These are phyloP conservation scores for Fallopia convolvulus DNA, from an alignment of 148 eudicot genomes.

Conservation along the genomic window DNA sequence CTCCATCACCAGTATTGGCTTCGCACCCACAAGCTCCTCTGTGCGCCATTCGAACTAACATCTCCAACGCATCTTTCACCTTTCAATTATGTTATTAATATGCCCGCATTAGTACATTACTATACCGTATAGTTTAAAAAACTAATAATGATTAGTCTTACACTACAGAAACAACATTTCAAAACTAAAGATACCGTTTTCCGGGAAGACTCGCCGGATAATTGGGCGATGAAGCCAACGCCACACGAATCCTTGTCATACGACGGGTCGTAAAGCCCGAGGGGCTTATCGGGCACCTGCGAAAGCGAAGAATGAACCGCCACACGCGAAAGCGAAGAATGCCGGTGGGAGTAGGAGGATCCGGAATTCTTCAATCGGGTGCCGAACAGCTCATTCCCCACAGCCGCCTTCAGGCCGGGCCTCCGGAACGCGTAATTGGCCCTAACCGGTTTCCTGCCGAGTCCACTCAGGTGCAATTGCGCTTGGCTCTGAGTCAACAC, in stretches of 20 bases:
- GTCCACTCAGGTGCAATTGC: neutral
- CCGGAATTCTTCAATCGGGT: conserved; percentile 14
- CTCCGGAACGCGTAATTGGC: neutral
- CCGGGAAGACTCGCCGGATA: conserved; percentile 74
- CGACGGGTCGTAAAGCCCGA: conserved; percentile 75
- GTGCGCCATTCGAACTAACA: conserved; percentile 94
- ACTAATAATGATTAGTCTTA: too few relatives aligned
- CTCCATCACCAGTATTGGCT: conserved; percentile 96
- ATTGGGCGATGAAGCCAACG: conserved; percentile 91
- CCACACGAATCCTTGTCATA: conserved; percentile 92
- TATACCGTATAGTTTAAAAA: too few relatives aligned
- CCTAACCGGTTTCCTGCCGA: neutral
- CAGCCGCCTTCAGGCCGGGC: neutral
- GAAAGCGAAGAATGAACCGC: conserved; percentile 51
- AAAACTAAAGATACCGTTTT: conserved; percentile 53
- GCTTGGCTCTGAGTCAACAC: neutral
- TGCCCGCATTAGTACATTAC: too few relatives aligned
- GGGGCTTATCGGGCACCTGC: conserved; percentile 78
- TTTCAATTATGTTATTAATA: conserved; percentile 9
- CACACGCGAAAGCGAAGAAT: conserved; percentile 51
- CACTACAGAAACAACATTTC: too few relatives aligned
- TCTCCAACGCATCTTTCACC: conserved; percentile 93
- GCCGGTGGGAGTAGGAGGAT: neutral
- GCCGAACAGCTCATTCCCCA: conserved; percentile 20
- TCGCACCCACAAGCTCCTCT: conserved; percentile 99